phyloP scores from a whole-genome alignment of 345 rosid genomes.

The Populus pruinosa region DNA sequence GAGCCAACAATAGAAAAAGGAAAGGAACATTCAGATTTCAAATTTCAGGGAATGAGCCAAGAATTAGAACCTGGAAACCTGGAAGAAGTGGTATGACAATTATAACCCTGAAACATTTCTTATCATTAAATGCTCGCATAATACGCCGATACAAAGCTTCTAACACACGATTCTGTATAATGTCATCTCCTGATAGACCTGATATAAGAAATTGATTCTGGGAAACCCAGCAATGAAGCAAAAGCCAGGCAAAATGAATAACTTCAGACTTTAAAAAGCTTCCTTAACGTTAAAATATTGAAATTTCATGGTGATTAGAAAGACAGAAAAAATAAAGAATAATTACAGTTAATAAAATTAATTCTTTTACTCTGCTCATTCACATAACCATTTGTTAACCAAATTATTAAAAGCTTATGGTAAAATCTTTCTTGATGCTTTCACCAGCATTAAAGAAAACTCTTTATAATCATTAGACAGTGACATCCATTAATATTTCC shows the following conservation, averaged over 20 bases:
- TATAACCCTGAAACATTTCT: slow-evolving; percentile 80
- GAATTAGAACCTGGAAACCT: slow-evolving; percentile 77
- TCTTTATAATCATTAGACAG: not conserved
- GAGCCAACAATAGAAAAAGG: not conserved
- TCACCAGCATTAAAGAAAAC: not conserved
- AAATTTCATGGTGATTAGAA: not conserved
- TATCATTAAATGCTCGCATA: slow-evolving; percentile 74
- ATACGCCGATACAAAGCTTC: slow-evolving; percentile 86
- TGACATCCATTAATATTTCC: too few species aligned
- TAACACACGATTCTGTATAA: slow-evolving; percentile 73
- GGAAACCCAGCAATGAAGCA: slow-evolving; percentile 42
- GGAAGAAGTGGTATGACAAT: slow-evolving; percentile 95
- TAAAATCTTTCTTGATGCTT: not conserved
- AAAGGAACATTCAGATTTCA: not conserved
- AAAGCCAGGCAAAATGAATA: slow-evolving; percentile 35
- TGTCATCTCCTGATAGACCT: slow-evolving; percentile 94
- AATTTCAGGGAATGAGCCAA: slow-evolving; percentile 8
- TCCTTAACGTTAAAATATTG: not conserved
- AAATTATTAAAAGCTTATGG: not conserved
- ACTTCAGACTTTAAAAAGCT: not conserved
- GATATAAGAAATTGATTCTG: slow-evolving; percentile 99
- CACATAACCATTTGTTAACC: not conserved
- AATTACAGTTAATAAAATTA: not conserved
- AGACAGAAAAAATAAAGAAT: not conserved
- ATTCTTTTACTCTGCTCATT: not conserved